Conservation (phyloP, 306 rosid species). For the Vachellia pachyceras region DNA sequence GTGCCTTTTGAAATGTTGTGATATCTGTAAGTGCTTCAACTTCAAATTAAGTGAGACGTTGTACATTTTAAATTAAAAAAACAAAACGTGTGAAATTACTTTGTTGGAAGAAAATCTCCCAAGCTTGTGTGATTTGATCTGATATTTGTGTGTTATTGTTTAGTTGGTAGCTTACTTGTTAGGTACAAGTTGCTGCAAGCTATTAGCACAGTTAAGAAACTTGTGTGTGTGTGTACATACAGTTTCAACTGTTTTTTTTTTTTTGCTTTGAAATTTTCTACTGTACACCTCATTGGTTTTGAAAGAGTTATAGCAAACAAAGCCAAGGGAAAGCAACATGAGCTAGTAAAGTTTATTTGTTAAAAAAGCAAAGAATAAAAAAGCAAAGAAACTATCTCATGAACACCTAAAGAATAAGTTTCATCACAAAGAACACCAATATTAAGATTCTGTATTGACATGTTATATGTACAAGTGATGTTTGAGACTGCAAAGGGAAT, state of each 20-base stretch:
- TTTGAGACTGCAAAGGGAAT: neutral
- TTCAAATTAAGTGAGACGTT: neutral
- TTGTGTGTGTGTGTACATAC: neutral
- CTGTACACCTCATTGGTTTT: neutral
- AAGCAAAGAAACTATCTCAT: neutral
- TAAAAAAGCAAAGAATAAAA: neutral
- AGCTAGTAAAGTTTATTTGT: neutral
- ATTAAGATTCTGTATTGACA: neutral
- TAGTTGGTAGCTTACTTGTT: neutral
- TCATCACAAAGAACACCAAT: neutral
- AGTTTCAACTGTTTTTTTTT: neutral
- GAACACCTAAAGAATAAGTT: neutral
- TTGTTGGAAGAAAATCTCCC: neutral
- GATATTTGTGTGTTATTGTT: neutral
- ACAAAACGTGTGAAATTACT: neutral
- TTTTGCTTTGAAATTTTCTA: neutral
- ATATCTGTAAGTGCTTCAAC: neutral
- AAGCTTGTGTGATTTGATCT: neutral
- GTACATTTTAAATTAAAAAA: neutral
- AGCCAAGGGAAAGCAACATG: neutral
- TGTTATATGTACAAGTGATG: neutral
- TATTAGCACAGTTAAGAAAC: slow-evolving; percentile 1
- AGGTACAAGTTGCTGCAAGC: neutral
- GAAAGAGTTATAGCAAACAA: neutral
- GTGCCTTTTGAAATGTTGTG: neutral